Evolutionary conservation across 768 basidiomycete genomes (phyloP).

Genomic region (Pulveroboletus sp.): DNA sequence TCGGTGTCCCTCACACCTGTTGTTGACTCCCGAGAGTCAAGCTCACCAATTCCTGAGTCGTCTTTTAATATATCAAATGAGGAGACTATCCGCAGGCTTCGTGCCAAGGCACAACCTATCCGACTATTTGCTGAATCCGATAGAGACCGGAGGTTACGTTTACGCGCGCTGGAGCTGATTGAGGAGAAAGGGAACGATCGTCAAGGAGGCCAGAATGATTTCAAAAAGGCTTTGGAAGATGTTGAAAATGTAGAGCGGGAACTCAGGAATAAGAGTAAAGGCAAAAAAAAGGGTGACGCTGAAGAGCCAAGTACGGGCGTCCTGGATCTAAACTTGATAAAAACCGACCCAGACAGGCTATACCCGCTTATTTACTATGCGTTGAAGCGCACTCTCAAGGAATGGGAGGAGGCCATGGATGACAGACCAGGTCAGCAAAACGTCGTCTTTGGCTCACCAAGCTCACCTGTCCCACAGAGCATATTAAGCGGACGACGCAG

Average conservation of each 20-base stretch:
- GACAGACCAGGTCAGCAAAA: slow-evolving; percentile 72
- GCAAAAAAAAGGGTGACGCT: slow-evolving; percentile 58
- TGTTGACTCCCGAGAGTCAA: slow-evolving; percentile 31
- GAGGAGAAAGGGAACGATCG: slow-evolving; percentile 83
- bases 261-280: slow-evolving; percentile 50
- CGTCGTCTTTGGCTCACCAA: not conserved
- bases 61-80: slow-evolving; percentile 89
- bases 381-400: slow-evolving; percentile 85
- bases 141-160: slow-evolving; percentile 83
- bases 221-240: slow-evolving; percentile 84
- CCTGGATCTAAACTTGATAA: slow-evolving; percentile 77
- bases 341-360: slow-evolving; percentile 89
- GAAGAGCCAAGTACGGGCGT: slow-evolving; percentile 49
- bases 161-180: slow-evolving; percentile 91
- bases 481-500: slow-evolving; percentile 81
- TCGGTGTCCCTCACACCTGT: slow-evolving; percentile 39
- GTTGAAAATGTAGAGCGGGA: slow-evolving; percentile 76
- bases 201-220: slow-evolving; percentile 89
- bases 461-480: slow-evolving; percentile 43
- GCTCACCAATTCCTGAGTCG: slow-evolving; percentile 36
- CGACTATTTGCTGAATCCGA: slow-evolving; percentile 93
- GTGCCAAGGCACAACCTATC: slow-evolving; percentile 90
- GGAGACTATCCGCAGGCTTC: slow-evolving; percentile 84
- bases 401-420: slow-evolving; percentile 96
- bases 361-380: slow-evolving; percentile 98